These are phyloP conservation scores for Tolypocladium ophioglossoides DNA, from an alignment of 2,329 filamentous ascomycete species.

Conservation along the genomic window DNA sequence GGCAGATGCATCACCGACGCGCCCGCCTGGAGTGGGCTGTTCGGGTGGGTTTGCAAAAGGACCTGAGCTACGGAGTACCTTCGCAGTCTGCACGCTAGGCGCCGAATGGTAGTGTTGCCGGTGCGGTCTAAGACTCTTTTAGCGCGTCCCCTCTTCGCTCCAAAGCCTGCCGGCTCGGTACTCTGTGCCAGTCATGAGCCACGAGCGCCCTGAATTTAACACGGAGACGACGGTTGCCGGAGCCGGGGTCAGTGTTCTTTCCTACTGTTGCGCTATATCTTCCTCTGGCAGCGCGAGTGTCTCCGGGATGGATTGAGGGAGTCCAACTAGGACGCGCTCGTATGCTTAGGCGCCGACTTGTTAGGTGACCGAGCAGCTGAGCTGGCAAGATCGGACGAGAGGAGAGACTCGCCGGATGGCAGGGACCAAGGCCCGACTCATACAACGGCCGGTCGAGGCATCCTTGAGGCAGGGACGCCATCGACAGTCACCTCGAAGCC, in stretches of 20 bases:
- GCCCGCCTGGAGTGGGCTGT: conserved; percentile 4
- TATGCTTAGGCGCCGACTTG: neutral
- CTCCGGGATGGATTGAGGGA: neutral
- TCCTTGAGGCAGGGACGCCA: neutral
- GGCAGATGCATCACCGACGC: conserved; percentile 1
- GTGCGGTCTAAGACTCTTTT: conserved; percentile 1
- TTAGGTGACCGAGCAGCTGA: neutral
- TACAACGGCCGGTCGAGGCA: neutral
- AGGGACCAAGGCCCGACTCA: neutral
- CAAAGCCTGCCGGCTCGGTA: neutral
- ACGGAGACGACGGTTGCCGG: neutral
- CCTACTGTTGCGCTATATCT: neutral
- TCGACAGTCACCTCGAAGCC: neutral
- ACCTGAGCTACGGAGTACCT: conserved; percentile 8
- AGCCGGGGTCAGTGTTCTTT: neutral
- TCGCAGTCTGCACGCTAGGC: conserved; percentile 8
- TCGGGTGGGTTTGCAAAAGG: conserved; percentile 14
- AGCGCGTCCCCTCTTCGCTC: neutral
- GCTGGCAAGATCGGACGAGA: neutral
- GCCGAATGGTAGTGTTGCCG: conserved; percentile 9
- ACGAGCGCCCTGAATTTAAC: conserved; percentile 2
- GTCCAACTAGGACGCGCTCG: neutral
- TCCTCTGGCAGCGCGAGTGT: neutral
- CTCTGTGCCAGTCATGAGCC: neutral
- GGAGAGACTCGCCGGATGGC: neutral